Evolutionary conservation across 768 basidiomycete genomes (phyloP).

Genomic region (Pisolithus orientalis): DNA sequence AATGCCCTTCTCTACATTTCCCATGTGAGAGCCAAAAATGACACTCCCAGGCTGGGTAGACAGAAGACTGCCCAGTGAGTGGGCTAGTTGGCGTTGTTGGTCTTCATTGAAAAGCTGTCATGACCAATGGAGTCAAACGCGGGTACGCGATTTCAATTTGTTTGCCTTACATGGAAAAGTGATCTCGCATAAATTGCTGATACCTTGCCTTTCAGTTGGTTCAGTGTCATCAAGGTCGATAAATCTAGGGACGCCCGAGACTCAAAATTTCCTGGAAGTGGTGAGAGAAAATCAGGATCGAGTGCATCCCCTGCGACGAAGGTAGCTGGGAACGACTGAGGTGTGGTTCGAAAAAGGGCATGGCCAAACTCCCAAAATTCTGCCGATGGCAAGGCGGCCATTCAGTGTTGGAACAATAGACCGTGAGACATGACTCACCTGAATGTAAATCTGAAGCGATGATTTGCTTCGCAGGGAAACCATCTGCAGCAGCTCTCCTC

Average conservation of each 20-base stretch:
- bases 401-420: not conserved
- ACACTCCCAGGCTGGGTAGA: slow-evolving; percentile 23
- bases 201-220: slow-evolving; percentile 38
- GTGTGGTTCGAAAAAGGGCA: slow-evolving; percentile 48
- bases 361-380: slow-evolving; percentile 62
- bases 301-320: slow-evolving; percentile 56
- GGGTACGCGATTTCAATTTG: too few species aligned
- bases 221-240: slow-evolving; percentile 33
- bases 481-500: slow-evolving; percentile 35
- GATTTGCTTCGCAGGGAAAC: slow-evolving; percentile 32
- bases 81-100: slow-evolving; percentile 19
- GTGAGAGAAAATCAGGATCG: slow-evolving; percentile 36
- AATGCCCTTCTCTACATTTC: slow-evolving; percentile 7
- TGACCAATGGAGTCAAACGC: not conserved
- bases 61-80: slow-evolving; percentile 21
- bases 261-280: slow-evolving; percentile 16
- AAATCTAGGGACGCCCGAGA: slow-evolving; percentile 19
- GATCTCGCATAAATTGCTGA: slow-evolving; percentile 44
- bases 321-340: slow-evolving; percentile 43
- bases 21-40: slow-evolving; percentile 25
- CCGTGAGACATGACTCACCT: slow-evolving; percentile 19
- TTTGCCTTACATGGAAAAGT: slow-evolving; percentile 34
- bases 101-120: slow-evolving; percentile 21
- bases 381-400: slow-evolving; percentile 11
- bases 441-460: slow-evolving; percentile 33